phyloP scores from a whole-genome alignment of 176 grass and related monocot species.

The Phragmites australis region DNA sequence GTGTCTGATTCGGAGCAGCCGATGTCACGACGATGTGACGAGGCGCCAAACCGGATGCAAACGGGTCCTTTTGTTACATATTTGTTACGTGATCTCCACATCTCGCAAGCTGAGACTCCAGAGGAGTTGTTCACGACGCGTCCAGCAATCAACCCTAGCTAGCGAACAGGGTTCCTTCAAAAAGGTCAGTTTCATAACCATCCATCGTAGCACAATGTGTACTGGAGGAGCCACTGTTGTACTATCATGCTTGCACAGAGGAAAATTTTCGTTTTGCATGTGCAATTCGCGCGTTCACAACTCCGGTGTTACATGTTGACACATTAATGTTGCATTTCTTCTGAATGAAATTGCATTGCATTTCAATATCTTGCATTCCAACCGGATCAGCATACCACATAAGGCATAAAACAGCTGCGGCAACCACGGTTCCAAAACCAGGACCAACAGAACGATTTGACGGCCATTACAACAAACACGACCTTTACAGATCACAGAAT shows the following conservation, averaged over 20 bases:
- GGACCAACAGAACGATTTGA: background rate
- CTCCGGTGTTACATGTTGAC: background rate
- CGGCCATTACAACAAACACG: too few species aligned
- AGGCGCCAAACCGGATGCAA: background rate
- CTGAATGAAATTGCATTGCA: background rate
- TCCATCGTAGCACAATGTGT: too few species aligned
- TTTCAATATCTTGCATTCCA: background rate
- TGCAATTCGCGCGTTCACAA: background rate
- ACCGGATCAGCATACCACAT: background rate
- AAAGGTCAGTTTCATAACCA: too few species aligned
- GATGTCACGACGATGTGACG: slow-evolving; percentile 16
- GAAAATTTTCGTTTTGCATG: too few species aligned
- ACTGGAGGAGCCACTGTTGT: too few species aligned
- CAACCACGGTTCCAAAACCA: background rate
- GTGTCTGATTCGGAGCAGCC: background rate
- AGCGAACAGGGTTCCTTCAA: too few species aligned
- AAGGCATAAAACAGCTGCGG: background rate
- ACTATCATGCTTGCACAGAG: too few species aligned
- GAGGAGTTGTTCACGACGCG: background rate
- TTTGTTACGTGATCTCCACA: background rate
- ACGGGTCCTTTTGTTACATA: background rate
- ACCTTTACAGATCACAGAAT: background rate
- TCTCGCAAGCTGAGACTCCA: too few species aligned
- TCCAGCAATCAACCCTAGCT: too few species aligned
- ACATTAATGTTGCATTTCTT: background rate